Evolutionary conservation across 108 stramenopile genomes (phyloP).

Genomic region (Seminavis robusta): DNA sequence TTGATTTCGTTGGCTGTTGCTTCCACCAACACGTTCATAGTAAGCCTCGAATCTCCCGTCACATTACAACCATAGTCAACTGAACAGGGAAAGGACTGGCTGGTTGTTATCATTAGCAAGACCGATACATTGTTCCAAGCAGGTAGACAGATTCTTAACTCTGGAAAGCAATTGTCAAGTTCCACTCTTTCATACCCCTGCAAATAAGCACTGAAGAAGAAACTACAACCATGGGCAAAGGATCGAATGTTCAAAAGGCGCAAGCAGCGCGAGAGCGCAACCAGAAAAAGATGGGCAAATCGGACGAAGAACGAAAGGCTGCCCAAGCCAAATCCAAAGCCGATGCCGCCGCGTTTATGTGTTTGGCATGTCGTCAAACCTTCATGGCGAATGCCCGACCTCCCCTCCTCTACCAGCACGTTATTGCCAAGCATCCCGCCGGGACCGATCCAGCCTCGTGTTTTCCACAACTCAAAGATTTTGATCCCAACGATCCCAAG

Average conservation of each 20-base stretch:
- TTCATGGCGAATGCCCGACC: conserved; percentile 86
- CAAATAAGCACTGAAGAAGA: too few species aligned
- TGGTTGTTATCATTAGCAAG: too few species aligned
- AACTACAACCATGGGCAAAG: conserved; percentile 72
- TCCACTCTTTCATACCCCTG: too few species aligned
- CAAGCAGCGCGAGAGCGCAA: conserved; percentile 79
- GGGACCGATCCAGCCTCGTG: conserved; percentile 47
- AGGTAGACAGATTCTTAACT: too few species aligned
- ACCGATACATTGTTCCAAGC: too few species aligned
- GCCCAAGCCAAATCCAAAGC: conserved; percentile 64
- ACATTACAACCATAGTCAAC: too few species aligned
- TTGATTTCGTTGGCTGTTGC: too few species aligned
- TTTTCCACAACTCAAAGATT: conserved; percentile 67
- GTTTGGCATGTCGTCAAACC: conserved; percentile 77
- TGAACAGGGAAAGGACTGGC: too few species aligned
- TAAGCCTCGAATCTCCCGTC: too few species aligned
- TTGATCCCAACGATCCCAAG: conserved; percentile 75
- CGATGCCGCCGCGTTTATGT: conserved; percentile 77
- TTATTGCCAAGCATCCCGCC: conserved; percentile 70
- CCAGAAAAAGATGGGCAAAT: conserved; percentile 80
- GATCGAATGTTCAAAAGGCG: conserved; percentile 88
- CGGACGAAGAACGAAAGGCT: conserved; percentile 84
- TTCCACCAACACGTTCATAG: too few species aligned
- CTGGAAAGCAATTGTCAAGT: too few species aligned
- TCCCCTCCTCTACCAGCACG: conserved; percentile 67